Conservation (phyloP, 768 basidiomycete species). For the Agaricus blazei region DNA sequence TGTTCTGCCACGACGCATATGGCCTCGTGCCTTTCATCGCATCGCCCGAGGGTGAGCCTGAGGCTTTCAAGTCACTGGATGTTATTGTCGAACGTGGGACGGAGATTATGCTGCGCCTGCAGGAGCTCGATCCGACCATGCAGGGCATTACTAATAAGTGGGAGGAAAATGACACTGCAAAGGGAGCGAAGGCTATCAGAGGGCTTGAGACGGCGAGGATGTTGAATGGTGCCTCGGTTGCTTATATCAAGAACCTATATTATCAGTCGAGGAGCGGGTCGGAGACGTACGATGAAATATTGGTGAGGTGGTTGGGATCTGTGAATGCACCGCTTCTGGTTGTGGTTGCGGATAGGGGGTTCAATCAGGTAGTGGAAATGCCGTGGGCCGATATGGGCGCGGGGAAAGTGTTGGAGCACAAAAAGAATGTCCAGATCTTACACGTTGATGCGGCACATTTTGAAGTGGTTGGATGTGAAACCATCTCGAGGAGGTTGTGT, state of each 20-base stretch:
- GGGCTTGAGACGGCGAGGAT: background rate
- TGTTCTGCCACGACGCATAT: constrained; percentile 3
- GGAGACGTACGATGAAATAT: background rate
- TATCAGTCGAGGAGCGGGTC: background rate
- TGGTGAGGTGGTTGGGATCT: background rate
- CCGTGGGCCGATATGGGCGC: background rate
- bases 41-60: background rate
- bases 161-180: background rate
- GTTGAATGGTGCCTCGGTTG: background rate
- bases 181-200: background rate
- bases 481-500: background rate
- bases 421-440: background rate
- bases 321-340: background rate
- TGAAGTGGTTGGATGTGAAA: background rate
- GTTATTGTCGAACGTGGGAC: background rate
- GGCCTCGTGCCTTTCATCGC: background rate
- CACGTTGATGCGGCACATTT: constrained; percentile 1
- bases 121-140: background rate
- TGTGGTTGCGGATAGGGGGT: background rate
- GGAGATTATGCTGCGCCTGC: constrained; percentile 1
- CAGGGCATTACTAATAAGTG: background rate
- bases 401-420: background rate
- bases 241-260: background rate
- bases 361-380: background rate
- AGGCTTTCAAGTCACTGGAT: background rate